These are phyloP conservation scores for Cladosporium sphaerospermum DNA, from an alignment of 2,329 filamentous ascomycete species.

Conservation along the genomic window DNA sequence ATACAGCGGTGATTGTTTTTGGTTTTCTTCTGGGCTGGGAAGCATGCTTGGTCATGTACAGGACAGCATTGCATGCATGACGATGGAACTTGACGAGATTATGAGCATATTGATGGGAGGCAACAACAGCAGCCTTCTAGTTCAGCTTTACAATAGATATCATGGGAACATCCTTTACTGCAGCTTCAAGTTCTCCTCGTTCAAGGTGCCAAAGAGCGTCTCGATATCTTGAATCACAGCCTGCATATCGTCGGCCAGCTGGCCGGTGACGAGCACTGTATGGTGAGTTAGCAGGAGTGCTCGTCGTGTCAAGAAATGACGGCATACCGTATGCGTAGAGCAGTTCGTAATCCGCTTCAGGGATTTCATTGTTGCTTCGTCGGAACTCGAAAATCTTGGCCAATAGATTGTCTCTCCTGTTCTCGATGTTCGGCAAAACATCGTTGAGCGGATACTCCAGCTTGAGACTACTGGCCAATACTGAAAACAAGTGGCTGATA, in stretches of 20 bases:
- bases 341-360: conserved; percentile 80
- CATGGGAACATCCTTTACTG: conserved; percentile 30
- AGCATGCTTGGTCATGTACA: too few species aligned
- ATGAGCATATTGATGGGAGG: too few species aligned
- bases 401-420: conserved; percentile 73
- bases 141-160: too few species aligned
- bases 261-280: conserved; percentile 56
- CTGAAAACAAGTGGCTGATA: conserved; percentile 80
- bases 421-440: conserved; percentile 74
- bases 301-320: too few species aligned
- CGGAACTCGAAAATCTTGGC: conserved; percentile 85
- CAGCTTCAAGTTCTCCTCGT: conserved; percentile 56
- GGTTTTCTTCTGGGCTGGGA: too few species aligned
- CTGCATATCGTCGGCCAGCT: conserved; percentile 28
- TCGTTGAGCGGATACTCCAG: conserved; percentile 90
- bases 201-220: conserved; percentile 54
- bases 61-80: too few species aligned
- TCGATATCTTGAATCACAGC: conserved; percentile 34
- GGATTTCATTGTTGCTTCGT: conserved; percentile 52
- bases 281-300: conserved; percentile 5
- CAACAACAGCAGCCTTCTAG: too few species aligned
- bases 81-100: too few species aligned
- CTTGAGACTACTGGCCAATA: conserved; percentile 88
- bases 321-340: conserved; percentile 77
- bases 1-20: not conserved